A percentile compares a stretch with the other conserved stretches of the same genome.
These are phyloP conservation scores for Blastobotrys chiropterorum DNA, from an alignment of 805 yeast genomes.

Conservation along the genomic window DNA sequence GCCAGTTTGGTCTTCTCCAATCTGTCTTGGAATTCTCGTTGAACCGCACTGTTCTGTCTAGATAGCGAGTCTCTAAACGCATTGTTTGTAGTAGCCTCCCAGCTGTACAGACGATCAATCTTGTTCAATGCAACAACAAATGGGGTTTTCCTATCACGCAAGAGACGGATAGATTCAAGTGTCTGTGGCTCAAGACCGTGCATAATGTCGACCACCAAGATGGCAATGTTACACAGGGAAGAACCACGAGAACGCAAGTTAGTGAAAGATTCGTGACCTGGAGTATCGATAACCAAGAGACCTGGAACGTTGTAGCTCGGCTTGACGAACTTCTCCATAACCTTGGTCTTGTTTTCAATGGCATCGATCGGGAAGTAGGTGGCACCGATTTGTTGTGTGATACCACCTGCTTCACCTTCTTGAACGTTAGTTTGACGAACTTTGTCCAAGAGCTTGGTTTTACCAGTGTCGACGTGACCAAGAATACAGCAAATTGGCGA, in stretches of 20 bases:
- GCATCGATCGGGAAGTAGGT: constrained; percentile 98
- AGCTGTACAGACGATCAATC: constrained; percentile 93
- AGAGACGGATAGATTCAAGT: constrained; percentile 81
- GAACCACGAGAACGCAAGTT: constrained; percentile 98
- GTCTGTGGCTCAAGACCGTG: constrained; percentile 99
- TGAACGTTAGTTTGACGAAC: constrained; percentile 98
- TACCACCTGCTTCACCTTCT: constrained; percentile 99
- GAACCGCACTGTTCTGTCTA: constrained; percentile 76
- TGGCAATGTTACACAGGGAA: constrained; percentile 97
- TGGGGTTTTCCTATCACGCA: constrained; percentile 97
- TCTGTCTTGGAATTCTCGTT: constrained; percentile 87
- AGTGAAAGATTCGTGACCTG: constrained; percentile 99
- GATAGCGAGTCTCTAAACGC: constrained; percentile 92
- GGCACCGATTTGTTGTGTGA: constrained; percentile 99
- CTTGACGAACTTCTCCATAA: constrained; percentile 81
- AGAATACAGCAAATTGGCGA: constrained; percentile 98
- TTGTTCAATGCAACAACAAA: constrained; percentile 95
- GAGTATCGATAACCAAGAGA: constrained; percentile 92
- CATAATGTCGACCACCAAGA: constrained; percentile 96
- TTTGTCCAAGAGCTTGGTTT: constrained; percentile 92
- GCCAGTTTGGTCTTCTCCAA: constrained; percentile 80
- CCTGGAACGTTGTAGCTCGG: constrained; percentile 92
- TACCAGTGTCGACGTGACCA: constrained; percentile 99
- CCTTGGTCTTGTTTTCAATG: constrained; percentile 82
- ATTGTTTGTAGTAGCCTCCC: constrained; percentile 87